Conservation (phyloP, 306 rosid genomes). For the Betula pendula region DNA sequence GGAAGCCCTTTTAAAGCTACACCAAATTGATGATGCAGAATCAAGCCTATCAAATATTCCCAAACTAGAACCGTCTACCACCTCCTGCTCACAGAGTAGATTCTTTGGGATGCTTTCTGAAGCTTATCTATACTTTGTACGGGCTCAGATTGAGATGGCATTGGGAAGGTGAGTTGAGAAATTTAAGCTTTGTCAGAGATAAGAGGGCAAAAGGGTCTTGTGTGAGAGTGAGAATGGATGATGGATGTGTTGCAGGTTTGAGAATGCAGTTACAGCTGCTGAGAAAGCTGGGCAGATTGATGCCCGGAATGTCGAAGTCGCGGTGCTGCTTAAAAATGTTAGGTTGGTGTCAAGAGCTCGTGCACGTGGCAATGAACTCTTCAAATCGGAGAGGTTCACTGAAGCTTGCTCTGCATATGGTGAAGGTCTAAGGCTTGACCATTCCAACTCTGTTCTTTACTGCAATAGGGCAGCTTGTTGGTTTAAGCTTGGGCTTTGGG, state of each 20-base stretch:
- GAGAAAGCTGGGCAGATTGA: slow-evolving; percentile 81
- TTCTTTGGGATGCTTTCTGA: slow-evolving; percentile 82
- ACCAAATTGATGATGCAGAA: slow-evolving; percentile 82
- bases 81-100: slow-evolving; percentile 43
- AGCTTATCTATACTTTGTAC: slow-evolving; percentile 66
- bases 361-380: slow-evolving; percentile 86
- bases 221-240: slow-evolving; percentile 56
- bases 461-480: slow-evolving; percentile 97
- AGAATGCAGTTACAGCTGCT: slow-evolving; percentile 80
- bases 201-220: slow-evolving; percentile 32
- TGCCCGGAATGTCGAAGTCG: slow-evolving; percentile 68
- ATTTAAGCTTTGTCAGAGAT: slow-evolving; percentile 31
- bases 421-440: slow-evolving; percentile 82
- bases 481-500: slow-evolving; percentile 94
- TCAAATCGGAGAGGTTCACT: slow-evolving; percentile 85
- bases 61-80: slow-evolving; percentile 40
- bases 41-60: slow-evolving; percentile 44
- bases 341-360: slow-evolving; percentile 87
- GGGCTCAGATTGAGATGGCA: slow-evolving; percentile 85
- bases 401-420: slow-evolving; percentile 91
- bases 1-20: slow-evolving; percentile 86
- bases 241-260: slow-evolving; percentile 93
- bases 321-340: slow-evolving; percentile 63
- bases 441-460: slow-evolving; percentile 78
- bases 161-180: slow-evolving; percentile 85